Evolutionary conservation across 441 rosid species (phyloP).

Genomic region (Gossypium laxum): DNA sequence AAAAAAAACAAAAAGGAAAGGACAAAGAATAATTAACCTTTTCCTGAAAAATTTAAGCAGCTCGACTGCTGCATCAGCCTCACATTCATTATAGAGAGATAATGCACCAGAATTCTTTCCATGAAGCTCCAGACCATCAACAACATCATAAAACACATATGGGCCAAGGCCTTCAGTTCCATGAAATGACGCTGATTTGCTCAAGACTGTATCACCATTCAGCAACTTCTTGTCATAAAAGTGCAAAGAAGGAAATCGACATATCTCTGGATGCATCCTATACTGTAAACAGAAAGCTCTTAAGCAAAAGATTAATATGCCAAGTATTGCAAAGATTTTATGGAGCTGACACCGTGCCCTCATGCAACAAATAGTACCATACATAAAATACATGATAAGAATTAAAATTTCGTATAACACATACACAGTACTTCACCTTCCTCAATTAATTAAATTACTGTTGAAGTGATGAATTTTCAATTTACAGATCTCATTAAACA

Average conservation of each 20-base stretch:
- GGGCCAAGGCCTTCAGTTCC: conserved; percentile 61
- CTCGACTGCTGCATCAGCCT: conserved; percentile 87
- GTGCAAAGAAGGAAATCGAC: conserved; percentile 76
- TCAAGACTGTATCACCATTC: conserved; percentile 62
- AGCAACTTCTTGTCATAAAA: conserved; percentile 79
- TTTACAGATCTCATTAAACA: not conserved
- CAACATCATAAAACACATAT: conserved; percentile 65
- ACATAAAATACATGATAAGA: not conserved
- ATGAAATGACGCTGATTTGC: conserved; percentile 69
- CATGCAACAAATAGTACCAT: not conserved
- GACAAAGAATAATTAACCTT: conserved; percentile 26
- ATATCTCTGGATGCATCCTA: conserved; percentile 97
- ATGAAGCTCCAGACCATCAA: conserved; percentile 76
- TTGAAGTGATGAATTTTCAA: not conserved
- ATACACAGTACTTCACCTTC: not conserved
- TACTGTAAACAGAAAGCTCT: conserved; percentile 46
- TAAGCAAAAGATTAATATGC: not conserved
- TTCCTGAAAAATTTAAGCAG: conserved; percentile 59
- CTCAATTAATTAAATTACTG: not conserved
- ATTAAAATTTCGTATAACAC: not conserved
- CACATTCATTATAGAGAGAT: conserved; percentile 74
- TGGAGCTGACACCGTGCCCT: not conserved
- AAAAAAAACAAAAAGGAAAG: not conserved
- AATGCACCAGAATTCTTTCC: conserved; percentile 64
- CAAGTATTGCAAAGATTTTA: conserved; percentile 16